phyloP scores from a whole-genome alignment of 257 asterid genomes.

The Salvia rosmarinus region DNA sequence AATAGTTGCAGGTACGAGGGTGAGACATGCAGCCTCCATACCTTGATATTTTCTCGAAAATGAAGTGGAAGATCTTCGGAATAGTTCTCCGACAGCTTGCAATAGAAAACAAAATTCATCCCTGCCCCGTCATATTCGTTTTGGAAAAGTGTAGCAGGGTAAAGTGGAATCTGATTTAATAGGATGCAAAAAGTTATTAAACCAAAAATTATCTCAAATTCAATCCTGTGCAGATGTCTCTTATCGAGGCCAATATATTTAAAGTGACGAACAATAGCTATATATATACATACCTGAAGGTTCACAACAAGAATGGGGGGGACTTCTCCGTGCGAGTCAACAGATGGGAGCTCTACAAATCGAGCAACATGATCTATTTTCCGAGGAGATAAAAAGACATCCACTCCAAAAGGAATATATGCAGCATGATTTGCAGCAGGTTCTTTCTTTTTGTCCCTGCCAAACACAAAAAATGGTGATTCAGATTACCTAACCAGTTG shows the following conservation, averaged over 20 bases:
- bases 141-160: slow-evolving; percentile 79
- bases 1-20: not conserved
- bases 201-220: not conserved
- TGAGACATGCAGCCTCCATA: slow-evolving; percentile 36
- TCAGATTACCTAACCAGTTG: slow-evolving; percentile 1
- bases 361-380: slow-evolving; percentile 87
- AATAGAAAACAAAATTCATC: slow-evolving; percentile 75
- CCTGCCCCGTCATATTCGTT: slow-evolving; percentile 86
- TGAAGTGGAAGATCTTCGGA: slow-evolving; percentile 69
- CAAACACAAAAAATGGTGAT: slow-evolving; percentile 25
- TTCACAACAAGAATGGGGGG: slow-evolving; percentile 87
- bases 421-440: slow-evolving; percentile 66
- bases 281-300: slow-evolving; percentile 73
- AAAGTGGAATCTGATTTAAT: slow-evolving; percentile 70
- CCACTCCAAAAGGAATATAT: slow-evolving; percentile 85
- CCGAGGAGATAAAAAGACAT: slow-evolving; percentile 75
- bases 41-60: slow-evolving; percentile 83
- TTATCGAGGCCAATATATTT: not conserved
- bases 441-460: slow-evolving; percentile 95
- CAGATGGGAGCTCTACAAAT: slow-evolving; percentile 79
- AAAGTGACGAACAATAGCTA: not conserved
- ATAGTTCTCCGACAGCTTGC: slow-evolving; percentile 78
- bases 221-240: not conserved
- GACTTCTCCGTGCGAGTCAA: slow-evolving; percentile 62
- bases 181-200: slow-evolving; percentile 8